These are phyloP conservation scores for Lentinula sp. DNA, from an alignment of 768 basidiomycete species.

Conservation along the genomic window DNA sequence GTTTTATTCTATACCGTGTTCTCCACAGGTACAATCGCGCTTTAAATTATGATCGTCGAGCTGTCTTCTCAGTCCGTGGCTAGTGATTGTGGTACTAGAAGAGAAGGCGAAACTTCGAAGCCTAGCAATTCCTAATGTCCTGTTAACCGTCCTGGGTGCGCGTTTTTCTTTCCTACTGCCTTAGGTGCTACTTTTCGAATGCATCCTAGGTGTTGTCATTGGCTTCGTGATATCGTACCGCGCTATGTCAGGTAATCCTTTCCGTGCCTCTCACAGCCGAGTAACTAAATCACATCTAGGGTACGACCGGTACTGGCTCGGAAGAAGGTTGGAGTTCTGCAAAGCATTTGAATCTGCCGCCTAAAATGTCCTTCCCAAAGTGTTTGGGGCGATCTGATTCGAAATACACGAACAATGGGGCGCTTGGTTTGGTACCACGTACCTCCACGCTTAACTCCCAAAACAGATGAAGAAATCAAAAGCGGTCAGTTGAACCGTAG, in stretches of 20 bases:
- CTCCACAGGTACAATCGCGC: not conserved
- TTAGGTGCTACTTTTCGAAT: not conserved
- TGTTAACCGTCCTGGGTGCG: slow-evolving; percentile 7
- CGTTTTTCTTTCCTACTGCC: no score
- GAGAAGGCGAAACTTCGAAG: not conserved
- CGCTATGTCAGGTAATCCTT: slow-evolving; percentile 2
- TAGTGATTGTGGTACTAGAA: slow-evolving; percentile 4
- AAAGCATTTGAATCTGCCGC: not conserved
- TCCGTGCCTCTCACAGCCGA: not conserved
- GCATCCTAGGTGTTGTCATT: slow-evolving; percentile 15
- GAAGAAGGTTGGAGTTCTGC: slow-evolving; percentile 14
- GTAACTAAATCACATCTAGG: slow-evolving; percentile 1
- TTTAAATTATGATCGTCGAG: not conserved
- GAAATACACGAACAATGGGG: slow-evolving; percentile 38
- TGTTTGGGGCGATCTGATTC: slow-evolving; percentile 31
- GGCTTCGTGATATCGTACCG: slow-evolving; percentile 42
- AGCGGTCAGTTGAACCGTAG: slow-evolving; percentile 23
- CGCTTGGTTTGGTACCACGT: slow-evolving; percentile 62
- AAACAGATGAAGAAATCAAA: slow-evolving; percentile 30
- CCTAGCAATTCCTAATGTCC: slow-evolving; percentile 5
- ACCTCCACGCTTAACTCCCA: slow-evolving; percentile 39
- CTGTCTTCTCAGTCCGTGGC: not conserved
- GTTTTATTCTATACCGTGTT: slow-evolving; percentile 8
- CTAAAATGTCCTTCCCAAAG: slow-evolving; percentile 18
- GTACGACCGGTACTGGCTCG: slow-evolving; percentile 34